Conservation (phyloP, 345 rosid species). For the Populus alba region DNA sequence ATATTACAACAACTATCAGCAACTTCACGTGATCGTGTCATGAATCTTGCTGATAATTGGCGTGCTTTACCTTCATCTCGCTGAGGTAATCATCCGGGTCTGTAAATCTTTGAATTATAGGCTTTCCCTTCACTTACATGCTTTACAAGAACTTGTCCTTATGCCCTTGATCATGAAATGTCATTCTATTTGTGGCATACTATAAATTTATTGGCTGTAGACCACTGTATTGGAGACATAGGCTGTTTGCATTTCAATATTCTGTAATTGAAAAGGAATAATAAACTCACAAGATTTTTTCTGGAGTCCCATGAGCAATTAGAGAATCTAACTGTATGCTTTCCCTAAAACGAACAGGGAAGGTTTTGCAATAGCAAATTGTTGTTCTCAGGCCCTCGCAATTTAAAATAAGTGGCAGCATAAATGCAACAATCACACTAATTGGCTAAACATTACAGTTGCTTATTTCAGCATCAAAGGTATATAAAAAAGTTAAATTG, state of each 20-base stretch:
- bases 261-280: not conserved
- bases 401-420: not conserved
- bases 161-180: not conserved
- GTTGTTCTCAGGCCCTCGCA: not conserved
- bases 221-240: not conserved
- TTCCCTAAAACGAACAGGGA: not conserved
- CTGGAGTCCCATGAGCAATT: not conserved
- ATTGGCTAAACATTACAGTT: not conserved
- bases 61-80: conserved; percentile 30
- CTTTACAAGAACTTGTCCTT: not conserved
- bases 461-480: too few species aligned
- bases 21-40: conserved; percentile 46
- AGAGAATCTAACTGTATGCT: not conserved
- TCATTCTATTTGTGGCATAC: not conserved
- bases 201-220: not conserved
- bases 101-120: not conserved
- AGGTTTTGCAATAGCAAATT: not conserved
- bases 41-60: conserved; percentile 61
- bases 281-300: not conserved
- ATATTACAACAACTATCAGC: conserved; percentile 65
- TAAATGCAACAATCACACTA: not conserved
- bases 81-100: conserved; percentile 5
- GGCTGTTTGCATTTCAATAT: not conserved
- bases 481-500: too few species aligned
- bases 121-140: not conserved